Base-by-base conservation (phyloP, 768 basidiomycete genomes). In the Trametes sanguinea region DNA sequence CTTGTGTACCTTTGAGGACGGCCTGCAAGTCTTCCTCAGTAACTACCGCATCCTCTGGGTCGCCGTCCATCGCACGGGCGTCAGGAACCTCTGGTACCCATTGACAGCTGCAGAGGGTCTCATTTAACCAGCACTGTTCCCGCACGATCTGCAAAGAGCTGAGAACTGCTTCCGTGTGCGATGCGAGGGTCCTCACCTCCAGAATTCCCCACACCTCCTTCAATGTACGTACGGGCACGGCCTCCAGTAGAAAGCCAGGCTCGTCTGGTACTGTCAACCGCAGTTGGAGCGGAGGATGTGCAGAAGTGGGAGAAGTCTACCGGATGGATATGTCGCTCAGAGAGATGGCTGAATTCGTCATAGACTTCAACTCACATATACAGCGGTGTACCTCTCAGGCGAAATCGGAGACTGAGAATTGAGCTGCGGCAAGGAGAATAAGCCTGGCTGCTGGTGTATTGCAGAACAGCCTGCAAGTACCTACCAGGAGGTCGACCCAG, bases 51-150 rank as follows among this genome's bases (percentile, higher is more conserved):
- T 90, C 90, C 57, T 86, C 77, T 9, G 91, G 75, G n/a, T 87
- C 82, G 17, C 81, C 82, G 54, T 82, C 77, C 6, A 80, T 82
- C 1, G 43, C 39, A 16, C 83, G 48, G 11, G 72, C 68, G 13
- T 17, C 53, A 7, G 77, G 62, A 9, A 76, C 78, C 67, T 91
- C 89, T 3, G 84, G 78, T 30, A 73, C 72, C 91, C 92, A 94
- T 11, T 81, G 74, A 47, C 83, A 85, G 47, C 81, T 79, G 4
- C 76, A 68, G 22, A 94, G 72, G n/a, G 81, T 80, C 67, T 89
- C 88, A 68, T 93, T 94, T 16, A 93, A 69, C 92, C 92, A 94
- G 67, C 87, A 89, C 73, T 93, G 92, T 62, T 93, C 91, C 61
- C 83, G 80, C 4, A 93, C 89, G 67, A 94, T 81, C 87, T 90